Evolutionary conservation across 306 rosid genomes (phyloP).

Genomic region (Fagus sylvatica): DNA sequence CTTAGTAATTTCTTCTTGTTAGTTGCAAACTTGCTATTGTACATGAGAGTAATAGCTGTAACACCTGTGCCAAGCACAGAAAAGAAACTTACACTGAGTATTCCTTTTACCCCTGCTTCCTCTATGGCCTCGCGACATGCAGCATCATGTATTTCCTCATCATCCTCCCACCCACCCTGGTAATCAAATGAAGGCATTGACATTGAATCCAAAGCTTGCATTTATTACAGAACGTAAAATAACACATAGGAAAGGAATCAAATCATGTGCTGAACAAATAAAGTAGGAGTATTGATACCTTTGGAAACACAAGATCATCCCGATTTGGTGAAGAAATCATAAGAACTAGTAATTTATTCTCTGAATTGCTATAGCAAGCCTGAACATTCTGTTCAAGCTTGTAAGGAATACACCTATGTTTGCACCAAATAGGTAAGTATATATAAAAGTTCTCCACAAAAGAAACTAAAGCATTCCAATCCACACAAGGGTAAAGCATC

Average conservation of each 20-base stretch:
- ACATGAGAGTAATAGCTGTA: background rate
- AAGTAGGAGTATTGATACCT: constrained; percentile 24
- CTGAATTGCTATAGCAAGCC: constrained; percentile 13
- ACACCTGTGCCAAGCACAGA: constrained; percentile 2
- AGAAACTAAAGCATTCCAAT: background rate
- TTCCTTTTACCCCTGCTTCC: constrained; percentile 44
- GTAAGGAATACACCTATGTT: constrained; percentile 37
- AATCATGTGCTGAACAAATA: background rate
- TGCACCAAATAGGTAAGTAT: background rate
- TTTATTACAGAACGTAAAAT: background rate
- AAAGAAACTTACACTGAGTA: constrained; percentile 31
- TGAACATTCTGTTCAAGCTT: constrained; percentile 20
- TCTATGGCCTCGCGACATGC: constrained; percentile 39
- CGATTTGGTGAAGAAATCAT: constrained; percentile 41
- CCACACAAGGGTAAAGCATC: background rate
- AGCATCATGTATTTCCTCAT: constrained; percentile 35
- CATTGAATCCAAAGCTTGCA: background rate
- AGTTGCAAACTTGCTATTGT: background rate
- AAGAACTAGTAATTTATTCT: constrained; percentile 33
- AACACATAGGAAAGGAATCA: background rate
- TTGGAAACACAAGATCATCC: constrained; percentile 42
- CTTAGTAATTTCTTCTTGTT: background rate
- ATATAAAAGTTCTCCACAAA: no score
- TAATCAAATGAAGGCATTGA: constrained; percentile 12
- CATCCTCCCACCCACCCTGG: constrained; percentile 49